Evolutionary conservation across 257 asterid species (phyloP), one percentile per base, ranked within the genome.

Genomic region (Penstemon newberryi): DNA sequence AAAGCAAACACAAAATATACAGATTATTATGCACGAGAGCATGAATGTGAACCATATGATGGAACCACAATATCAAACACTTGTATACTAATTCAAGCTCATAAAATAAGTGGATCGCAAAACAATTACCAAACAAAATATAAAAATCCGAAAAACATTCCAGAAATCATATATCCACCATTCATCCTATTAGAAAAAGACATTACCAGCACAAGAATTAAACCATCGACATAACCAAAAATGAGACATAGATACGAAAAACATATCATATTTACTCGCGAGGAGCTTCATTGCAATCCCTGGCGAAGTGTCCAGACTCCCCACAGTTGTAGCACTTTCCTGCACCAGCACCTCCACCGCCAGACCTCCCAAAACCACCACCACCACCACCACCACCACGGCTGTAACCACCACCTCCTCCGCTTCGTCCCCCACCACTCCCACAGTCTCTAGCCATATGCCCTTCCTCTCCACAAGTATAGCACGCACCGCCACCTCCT

Each of bases 291-390:
- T 71, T 60, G 88, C 96, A 90, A 13, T 90, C 96, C 79, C 96
- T 84, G 18, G 90, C 92, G 52, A 88, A 78, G 70, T 90, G 97
- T 6, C 97, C 96, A 6, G 82, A 8, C 71, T 77, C 89, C 39
- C 97, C 95, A 64, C 97, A 90, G 79, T 63, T 77, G 79, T 64
- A 90, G 63, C 97, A 88, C 25, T 63, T 63, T 56, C 70, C 81
- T 49, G 84, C 84, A 9, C 77, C 73, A 1, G 77, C 75, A 0
- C 61, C 62, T 3, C 72, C 43, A 9, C 56, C 61, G 4, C 67
- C 74, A 37, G 63, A n/a, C 60, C 73, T 80, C 40, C 86, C 82
- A 70, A 84, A 83, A 4, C 43, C 60, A 61, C 38, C 80, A 69
- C 88, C 78, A 8, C 60, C 79, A 9, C 83, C 81, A 0, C 78